Evolutionary conservation across 257 asterid genomes (phyloP).

Genomic region (Oldenlandia corymbosa): DNA sequence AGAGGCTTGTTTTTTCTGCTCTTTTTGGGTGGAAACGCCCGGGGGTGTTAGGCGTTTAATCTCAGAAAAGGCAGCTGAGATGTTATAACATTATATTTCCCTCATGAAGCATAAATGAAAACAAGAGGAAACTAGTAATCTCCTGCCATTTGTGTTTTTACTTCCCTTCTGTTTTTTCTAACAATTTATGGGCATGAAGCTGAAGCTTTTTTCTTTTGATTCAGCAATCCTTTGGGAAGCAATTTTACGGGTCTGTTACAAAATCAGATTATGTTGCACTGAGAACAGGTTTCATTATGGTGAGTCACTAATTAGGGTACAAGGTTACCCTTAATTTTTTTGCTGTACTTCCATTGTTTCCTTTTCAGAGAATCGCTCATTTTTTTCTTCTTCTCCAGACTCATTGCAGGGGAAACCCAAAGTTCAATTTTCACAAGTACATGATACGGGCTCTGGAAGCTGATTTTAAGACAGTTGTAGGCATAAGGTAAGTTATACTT

Average conservation of each 20-base stretch:
- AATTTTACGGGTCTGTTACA: slow-evolving; percentile 89
- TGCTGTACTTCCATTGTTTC: slow-evolving; percentile 16
- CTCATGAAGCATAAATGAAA: not conserved
- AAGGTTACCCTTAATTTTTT: slow-evolving; percentile 7
- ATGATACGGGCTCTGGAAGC: slow-evolving; percentile 96
- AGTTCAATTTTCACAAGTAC: slow-evolving; percentile 93
- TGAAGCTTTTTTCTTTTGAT: slow-evolving; percentile 13
- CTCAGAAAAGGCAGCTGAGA: not conserved
- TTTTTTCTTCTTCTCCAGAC: slow-evolving; percentile 43
- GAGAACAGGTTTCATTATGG: slow-evolving; percentile 86
- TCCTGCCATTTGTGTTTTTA: not conserved
- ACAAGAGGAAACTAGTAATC: not conserved
- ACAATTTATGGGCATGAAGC: not conserved
- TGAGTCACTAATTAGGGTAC: slow-evolving; percentile 15
- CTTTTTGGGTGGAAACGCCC: not conserved
- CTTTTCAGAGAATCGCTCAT: not conserved
- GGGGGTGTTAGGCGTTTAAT: not conserved
- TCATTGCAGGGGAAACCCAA: slow-evolving; percentile 83
- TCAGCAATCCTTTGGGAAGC: slow-evolving; percentile 91
- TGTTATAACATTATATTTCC: not conserved
- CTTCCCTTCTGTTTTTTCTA: not conserved
- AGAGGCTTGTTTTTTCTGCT: not conserved
- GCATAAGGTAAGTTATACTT: slow-evolving; percentile 68
- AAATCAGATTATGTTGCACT: slow-evolving; percentile 82
- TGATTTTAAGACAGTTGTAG: slow-evolving; percentile 89